Evolutionary conservation across 352 stramenopile genomes (phyloP), one percentile per base, ranked within the genome.

Genomic region (Phytophthora fragariaefolia): DNA sequence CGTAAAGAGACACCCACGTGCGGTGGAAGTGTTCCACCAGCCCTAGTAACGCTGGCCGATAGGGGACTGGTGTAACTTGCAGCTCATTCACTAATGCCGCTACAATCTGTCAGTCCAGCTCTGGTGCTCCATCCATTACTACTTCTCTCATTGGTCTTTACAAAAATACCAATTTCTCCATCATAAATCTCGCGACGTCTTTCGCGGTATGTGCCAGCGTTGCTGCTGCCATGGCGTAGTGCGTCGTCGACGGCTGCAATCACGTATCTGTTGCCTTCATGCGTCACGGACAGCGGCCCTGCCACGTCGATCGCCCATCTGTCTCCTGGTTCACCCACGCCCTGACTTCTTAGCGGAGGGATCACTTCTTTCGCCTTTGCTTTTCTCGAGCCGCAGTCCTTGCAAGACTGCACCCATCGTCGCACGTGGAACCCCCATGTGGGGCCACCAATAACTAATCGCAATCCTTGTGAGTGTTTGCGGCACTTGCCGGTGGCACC

Each of bases 231-330:
- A 51, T 15, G 4, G 32, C 58, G 60, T 70, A 46, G 2, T 20
- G 42, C 36, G 34, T 59, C 49, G 6, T 59, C 52, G 3, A 58
- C 32, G 7, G 38, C 51, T 49, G 62, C 28, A 23, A 70, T 38
- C 28, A 55, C 45, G 34, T 23, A 40, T 22, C 26, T 18, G 20
- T 57, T n/a, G 51, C 36, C 55, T 48, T 56, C 4, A 20, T 17
- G 18, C 2, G 42, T 67, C 5, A 23, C 23, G 10, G 47, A 15
- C 26, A 54, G 15, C 15, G 47, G 47, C 5, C 47, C 47, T 0
- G 47, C 47, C 5, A 54, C 52, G 42, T 59, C 17, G 18, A 50
- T 4, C 18, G 52, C 52, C 52, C 52, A 59, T 5, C 52, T n/a
- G 23, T 59, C 52, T 2, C 52, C 32, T 10, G 47, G 18, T 2